A percentile compares a stretch with the other conserved stretches of the same genome.
Evolutionary conservation across 345 rosid genomes (phyloP).

Genomic region (Streptanthus diversifolius): DNA sequence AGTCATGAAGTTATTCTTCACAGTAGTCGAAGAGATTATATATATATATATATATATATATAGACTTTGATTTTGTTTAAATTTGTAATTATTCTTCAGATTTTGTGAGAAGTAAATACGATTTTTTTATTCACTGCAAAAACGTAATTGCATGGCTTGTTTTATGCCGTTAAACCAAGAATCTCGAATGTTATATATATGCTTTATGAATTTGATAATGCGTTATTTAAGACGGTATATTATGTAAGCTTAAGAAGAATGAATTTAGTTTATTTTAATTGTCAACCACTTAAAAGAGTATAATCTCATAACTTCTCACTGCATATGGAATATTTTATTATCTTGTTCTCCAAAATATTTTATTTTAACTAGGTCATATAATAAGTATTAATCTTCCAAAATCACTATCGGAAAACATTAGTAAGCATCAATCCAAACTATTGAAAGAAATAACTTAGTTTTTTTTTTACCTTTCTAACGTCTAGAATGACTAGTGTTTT

Average conservation of each 20-base stretch:
- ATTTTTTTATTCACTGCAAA: neutral
- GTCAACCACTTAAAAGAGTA: constrained; percentile 20
- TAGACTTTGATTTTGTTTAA: neutral
- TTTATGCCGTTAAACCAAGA: constrained; percentile 12
- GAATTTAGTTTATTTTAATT: neutral
- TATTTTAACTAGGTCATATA: neutral
- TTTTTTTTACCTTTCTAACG: neutral
- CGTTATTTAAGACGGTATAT: neutral
- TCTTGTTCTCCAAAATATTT: neutral
- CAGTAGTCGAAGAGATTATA: neutral
- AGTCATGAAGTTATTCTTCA: constrained; percentile 6
- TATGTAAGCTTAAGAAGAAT: neutral
- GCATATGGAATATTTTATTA: neutral
- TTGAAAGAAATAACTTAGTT: neutral
- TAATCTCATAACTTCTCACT: neutral
- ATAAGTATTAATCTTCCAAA: neutral
- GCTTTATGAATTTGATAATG: neutral
- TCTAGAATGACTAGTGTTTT: neutral
- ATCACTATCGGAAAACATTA: neutral
- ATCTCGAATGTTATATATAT: constrained; percentile 11
- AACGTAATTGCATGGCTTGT: constrained; percentile 5
- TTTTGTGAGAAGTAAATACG: neutral
- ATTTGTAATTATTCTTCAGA: neutral
- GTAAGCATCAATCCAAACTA: neutral
- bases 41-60: too few species aligned